Percentiles rank a stretch among this genome's conserved stretches.
phyloP scores from a whole-genome alignment of 129 eudicot species.

The Helianthus annuus region DNA sequence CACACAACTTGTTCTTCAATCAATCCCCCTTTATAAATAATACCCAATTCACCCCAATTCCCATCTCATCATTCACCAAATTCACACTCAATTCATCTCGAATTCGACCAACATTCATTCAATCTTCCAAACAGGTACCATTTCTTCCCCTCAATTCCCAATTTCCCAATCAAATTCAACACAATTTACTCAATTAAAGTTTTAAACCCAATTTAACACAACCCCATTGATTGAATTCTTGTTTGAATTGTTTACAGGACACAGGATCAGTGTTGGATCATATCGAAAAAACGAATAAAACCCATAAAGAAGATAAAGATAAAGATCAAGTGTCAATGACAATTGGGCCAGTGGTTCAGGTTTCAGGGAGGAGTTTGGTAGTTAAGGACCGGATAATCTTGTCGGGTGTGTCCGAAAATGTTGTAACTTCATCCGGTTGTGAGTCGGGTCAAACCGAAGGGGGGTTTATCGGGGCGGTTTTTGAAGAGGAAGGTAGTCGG shows the following conservation, averaged over 20 bases:
- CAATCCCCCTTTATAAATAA: slow-evolving; percentile 34
- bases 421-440: slow-evolving; percentile 49
- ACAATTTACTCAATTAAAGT: too few species aligned
- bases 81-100: slow-evolving; percentile 11
- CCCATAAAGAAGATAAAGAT: slow-evolving; percentile 7
- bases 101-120: slow-evolving; percentile 17
- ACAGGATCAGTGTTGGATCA: slow-evolving; percentile 26
- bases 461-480: slow-evolving; percentile 58
- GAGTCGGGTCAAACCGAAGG: slow-evolving; percentile 63
- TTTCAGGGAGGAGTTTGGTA: slow-evolving; percentile 49
- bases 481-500: slow-evolving; percentile 47
- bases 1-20: slow-evolving; percentile 17
- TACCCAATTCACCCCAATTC: background rate
- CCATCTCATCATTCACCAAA: slow-evolving; percentile 21
- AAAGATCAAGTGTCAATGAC: slow-evolving; percentile 50
- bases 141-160: background rate
- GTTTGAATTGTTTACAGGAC: slow-evolving; percentile 24
- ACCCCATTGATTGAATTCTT: background rate
- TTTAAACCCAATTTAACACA: background rate
- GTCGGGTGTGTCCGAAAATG: slow-evolving; percentile 61
- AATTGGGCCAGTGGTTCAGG: slow-evolving; percentile 51
- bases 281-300: slow-evolving; percentile 16
- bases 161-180: background rate
- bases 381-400: slow-evolving; percentile 59
- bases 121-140: slow-evolving; percentile 26